Evolutionary conservation across 306 rosid species (phyloP).

Genomic region (Aeschynomene evenia): DNA sequence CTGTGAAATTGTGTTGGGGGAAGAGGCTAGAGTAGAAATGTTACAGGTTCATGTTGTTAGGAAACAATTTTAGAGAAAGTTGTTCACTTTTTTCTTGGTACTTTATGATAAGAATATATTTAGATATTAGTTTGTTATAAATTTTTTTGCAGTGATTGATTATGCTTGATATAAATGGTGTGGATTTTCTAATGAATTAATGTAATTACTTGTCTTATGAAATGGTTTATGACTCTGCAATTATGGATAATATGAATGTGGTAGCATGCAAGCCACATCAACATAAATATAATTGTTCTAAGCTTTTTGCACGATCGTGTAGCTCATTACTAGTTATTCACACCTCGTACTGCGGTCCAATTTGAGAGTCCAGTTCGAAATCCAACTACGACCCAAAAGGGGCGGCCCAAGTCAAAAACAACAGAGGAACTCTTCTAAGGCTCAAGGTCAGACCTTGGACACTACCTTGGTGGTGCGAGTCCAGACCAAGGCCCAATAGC

Average conservation of each 20-base stretch:
- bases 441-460: no score
- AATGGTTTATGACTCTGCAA: background rate
- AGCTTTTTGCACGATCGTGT: background rate
- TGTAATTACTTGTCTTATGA: background rate
- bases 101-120: background rate
- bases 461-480: no score
- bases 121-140: no score
- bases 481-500: no score
- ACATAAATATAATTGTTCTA: background rate
- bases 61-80: background rate
- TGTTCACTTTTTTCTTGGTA: no score
- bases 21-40: background rate
- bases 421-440: no score
- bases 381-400: no score
- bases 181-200: background rate
- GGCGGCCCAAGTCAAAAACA: no score
- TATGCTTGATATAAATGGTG: background rate
- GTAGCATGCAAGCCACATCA: background rate
- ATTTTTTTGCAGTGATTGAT: background rate
- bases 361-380: no score
- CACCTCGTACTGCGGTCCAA: no score
- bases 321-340: background rate
- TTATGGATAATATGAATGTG: background rate
- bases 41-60: conserved; percentile 25
- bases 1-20: conserved; percentile 28